Base-by-base conservation (phyloP, 2,329 filamentous ascomycete genomes). In the Penicillium sp. region DNA sequence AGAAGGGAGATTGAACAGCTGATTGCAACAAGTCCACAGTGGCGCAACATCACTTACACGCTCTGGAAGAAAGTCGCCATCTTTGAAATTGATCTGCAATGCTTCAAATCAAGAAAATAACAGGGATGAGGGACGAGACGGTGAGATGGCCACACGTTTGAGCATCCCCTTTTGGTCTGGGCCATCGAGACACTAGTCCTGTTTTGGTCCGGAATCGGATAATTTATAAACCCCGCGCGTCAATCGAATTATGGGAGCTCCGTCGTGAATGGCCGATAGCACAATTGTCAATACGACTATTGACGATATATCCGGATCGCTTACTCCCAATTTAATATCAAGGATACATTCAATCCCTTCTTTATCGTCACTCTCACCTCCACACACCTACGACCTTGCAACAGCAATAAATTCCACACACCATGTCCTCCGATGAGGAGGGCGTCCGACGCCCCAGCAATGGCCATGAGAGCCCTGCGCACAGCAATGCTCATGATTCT, bases 41-140 rank as follows among this genome's bases (percentile, higher is more conserved):
- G 47, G 38, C 54, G 34, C 36, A 58, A 55, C 55, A 57, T 45
- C 23, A 77, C 76, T 71, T 78, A 80, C 78, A 80, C 78, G 63
- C 76, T 79, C 67, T 79, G 78, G 52, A 80, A 79, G 65, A 80
- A 80, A 48, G 74, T 78, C 50, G 77, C 74, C 78, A 80, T 80
- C 52, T 55, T 74, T 74, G 57, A 54, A 51, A 43, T 53, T 53
- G 50, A 54, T 50, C 50, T 43, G 46, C 50, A 52, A 63, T 53
- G 48, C 53, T 51, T 51, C 47, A 36, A 53, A 57, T 40, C 48
- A 43, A 41, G 36, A 55, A 55, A 55, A 41, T 29, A 49, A 58
- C 21, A 43, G 31, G 45, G 43, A 57, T 36, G 40, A 46, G 46
- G 46, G 27, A 55, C 52, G 45, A 58, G 40, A 57, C 54, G 54